phyloP scores from a whole-genome alignment of 2,329 filamentous ascomycete genomes.

The Penicillium sp. region DNA sequence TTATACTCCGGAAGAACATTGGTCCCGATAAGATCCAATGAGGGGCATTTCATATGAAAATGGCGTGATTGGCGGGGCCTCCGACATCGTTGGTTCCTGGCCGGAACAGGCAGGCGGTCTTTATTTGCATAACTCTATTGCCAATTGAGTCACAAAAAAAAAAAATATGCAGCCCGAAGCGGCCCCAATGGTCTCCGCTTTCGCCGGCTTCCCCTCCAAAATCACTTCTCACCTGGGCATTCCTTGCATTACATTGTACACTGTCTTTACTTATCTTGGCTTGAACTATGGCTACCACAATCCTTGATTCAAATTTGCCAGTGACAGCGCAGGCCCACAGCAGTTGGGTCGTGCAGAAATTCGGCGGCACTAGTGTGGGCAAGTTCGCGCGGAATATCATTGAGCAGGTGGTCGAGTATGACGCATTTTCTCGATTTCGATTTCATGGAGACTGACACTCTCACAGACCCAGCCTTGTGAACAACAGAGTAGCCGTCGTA shows the following conservation, averaged over 20 bases:
- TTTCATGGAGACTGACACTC: not conserved
- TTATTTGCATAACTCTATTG: conserved; percentile 5
- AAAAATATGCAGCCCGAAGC: conserved; percentile 10
- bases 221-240: not conserved
- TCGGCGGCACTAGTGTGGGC: conserved; percentile 90
- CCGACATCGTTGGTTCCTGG: conserved; percentile 22
- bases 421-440: conserved; percentile 6
- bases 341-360: conserved; percentile 88
- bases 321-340: conserved; percentile 21
- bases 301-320: conserved; percentile 6
- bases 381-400: conserved; percentile 82
- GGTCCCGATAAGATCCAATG: not conserved
- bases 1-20: not conserved
- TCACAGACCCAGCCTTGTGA: conserved; percentile 57
- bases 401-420: conserved; percentile 65
- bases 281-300: conserved; percentile 2
- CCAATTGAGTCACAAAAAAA: conserved; percentile 8
- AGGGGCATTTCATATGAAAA: not conserved
- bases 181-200: conserved; percentile 25
- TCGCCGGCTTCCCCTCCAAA: conserved; percentile 11
- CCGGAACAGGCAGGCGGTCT: conserved; percentile 15
- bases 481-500: conserved; percentile 81
- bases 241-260: conserved; percentile 16
- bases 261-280: conserved; percentile 16
- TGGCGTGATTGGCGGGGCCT: conserved; percentile 22